A percentile compares a stretch with the other conserved stretches of the same genome.
These are phyloP conservation scores for Epichloe coenophiala DNA, from an alignment of 2,329 filamentous ascomycete genomes.

Conservation along the genomic window DNA sequence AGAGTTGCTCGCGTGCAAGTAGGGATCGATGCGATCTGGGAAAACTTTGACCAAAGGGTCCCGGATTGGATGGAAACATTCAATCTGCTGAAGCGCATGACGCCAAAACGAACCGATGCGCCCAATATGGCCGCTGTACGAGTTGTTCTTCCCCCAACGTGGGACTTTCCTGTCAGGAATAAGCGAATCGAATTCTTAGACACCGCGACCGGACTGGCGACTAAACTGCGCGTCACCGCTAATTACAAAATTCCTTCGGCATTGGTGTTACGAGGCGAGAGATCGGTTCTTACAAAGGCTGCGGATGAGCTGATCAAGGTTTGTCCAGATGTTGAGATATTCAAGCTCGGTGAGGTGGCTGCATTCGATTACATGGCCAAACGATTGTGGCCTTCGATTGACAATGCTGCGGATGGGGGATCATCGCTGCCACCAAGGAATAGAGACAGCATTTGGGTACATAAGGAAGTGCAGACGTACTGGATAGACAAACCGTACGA, in stretches of 20 bases:
- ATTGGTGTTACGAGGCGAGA: conserved; percentile 20
- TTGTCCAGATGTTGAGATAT: conserved; percentile 20
- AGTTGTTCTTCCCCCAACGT: conserved; percentile 21
- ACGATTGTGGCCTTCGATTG: conserved; percentile 23
- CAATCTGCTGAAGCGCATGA: conserved; percentile 23
- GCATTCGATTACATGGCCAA: conserved; percentile 21
- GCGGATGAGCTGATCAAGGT: conserved; percentile 20
- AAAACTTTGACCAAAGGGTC: conserved; percentile 14
- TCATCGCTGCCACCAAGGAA: conserved; percentile 11
- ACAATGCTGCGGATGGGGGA: conserved; percentile 14
- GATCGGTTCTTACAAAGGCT: conserved; percentile 17
- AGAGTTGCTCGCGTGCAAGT: conserved; percentile 22
- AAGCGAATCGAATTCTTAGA: conserved; percentile 21
- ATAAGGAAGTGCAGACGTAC: conserved; percentile 18
- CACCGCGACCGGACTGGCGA: conserved; percentile 19
- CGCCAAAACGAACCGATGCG: conserved; percentile 17
- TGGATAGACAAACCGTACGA: conserved; percentile 22
- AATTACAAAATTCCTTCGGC: conserved; percentile 19
- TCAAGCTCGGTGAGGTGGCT: conserved; percentile 22
- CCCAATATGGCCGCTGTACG: conserved; percentile 23
- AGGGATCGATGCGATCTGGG: conserved; percentile 21
- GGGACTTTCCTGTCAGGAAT: conserved; percentile 21
- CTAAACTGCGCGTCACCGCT: conserved; percentile 19
- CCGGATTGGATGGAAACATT: conserved; percentile 29
- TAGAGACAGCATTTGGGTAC: conserved; percentile 20